These are phyloP conservation scores for Rhizopogon roseolus DNA, from an alignment of 768 basidiomycete species.

Conservation along the genomic window DNA sequence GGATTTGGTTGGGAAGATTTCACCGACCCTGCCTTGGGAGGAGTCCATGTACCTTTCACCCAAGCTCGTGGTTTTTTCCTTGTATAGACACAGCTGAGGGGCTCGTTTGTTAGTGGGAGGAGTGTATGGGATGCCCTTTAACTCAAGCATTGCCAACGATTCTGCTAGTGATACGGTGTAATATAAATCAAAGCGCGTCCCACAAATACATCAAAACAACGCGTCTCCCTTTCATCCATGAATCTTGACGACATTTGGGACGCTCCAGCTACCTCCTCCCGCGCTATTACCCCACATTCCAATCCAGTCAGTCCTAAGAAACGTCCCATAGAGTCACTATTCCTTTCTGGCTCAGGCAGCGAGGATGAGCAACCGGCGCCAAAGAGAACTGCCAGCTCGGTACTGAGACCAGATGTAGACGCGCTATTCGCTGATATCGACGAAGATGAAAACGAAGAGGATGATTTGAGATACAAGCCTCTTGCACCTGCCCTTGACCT, in stretches of 20 bases:
- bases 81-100: too few species aligned
- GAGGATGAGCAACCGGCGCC: slow-evolving; percentile 35
- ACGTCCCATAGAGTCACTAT: slow-evolving; percentile 41
- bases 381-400: slow-evolving; percentile 17
- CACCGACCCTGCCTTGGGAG: too few species aligned
- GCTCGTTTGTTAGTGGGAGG: too few species aligned
- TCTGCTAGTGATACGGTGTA: too few species aligned
- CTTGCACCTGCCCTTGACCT: slow-evolving; percentile 51
- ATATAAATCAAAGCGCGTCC: not conserved
- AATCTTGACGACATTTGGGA: slow-evolving; percentile 60
- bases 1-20: too few species aligned
- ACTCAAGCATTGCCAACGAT: too few species aligned
- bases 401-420: slow-evolving; percentile 29
- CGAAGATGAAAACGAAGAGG: slow-evolving; percentile 40
- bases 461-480: slow-evolving; percentile 37
- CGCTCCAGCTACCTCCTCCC: slow-evolving; percentile 34
- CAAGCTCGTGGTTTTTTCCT: too few species aligned
- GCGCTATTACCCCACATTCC: slow-evolving; percentile 14
- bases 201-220: slow-evolving; percentile 24
- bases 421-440: slow-evolving; percentile 45
- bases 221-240: slow-evolving; percentile 18
- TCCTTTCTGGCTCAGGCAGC: slow-evolving; percentile 53
- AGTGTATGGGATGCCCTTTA: too few species aligned
- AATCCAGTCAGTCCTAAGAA: slow-evolving; percentile 14
- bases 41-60: too few species aligned